Evolutionary conservation across 1,284 basidiomycete genomes (phyloP).

Genomic region (Ceratobasidium sp.): DNA sequence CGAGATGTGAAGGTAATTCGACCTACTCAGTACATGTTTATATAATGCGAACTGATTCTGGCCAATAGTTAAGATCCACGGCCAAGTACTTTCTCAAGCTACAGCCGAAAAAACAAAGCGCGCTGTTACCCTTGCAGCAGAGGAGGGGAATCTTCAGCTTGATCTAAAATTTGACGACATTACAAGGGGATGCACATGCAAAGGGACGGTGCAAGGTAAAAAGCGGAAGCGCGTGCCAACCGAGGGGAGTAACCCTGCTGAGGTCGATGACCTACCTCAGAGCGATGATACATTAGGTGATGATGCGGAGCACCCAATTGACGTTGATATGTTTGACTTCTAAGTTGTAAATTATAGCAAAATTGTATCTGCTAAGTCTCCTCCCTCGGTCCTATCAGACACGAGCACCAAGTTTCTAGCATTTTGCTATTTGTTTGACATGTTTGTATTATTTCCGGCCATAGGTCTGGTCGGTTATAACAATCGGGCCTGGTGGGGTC

Average conservation of each 20-base stretch:
- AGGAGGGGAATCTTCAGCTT: background rate
- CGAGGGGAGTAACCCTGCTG: background rate
- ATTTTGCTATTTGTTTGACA: too few relatives aligned
- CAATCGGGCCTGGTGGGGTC: too few relatives aligned
- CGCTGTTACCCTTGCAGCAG: constrained; percentile 11
- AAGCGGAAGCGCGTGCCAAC: constrained; percentile 25
- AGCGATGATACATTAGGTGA: constrained; percentile 1
- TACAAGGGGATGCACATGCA: constrained; percentile 24
- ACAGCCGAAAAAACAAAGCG: background rate
- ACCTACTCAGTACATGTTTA: background rate
- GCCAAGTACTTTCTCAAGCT: constrained; percentile 11
- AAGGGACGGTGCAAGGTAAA: background rate
- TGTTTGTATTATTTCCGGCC: too few relatives aligned
- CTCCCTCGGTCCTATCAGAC: too few relatives aligned
- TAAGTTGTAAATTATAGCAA: constrained; percentile 6
- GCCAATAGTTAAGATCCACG: constrained; percentile 32
- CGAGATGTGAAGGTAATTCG: constrained; percentile 34
- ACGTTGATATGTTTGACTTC: constrained; percentile 45
- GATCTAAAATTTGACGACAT: constrained; percentile 11
- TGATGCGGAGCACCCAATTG: constrained; percentile 37
- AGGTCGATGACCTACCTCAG: background rate
- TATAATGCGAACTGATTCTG: background rate
- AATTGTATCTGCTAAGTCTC: constrained; percentile 1
- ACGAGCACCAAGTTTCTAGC: too few relatives aligned
- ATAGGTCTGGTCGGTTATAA: too few relatives aligned